A percentile compares a stretch with the other conserved stretches of the same genome.
These are phyloP conservation scores for Leccinum disarticulatum DNA, from an alignment of 768 basidiomycete genomes.

Conservation along the genomic window DNA sequence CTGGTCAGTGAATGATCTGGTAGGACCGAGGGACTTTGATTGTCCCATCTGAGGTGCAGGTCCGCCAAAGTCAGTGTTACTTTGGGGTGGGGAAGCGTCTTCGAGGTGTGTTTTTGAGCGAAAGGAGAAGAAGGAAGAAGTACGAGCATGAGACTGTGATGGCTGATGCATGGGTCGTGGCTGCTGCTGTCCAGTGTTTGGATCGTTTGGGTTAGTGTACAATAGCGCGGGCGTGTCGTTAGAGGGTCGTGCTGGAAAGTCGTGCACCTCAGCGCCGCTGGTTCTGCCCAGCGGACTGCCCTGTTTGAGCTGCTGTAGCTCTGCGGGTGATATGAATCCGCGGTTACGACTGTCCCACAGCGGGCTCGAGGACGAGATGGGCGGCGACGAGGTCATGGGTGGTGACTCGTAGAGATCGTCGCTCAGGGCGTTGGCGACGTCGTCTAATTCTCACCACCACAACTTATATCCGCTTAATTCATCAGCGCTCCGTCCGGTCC, in stretches of 20 bases:
- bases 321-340: conserved; percentile 35
- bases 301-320: conserved; percentile 35
- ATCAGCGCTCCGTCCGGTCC: not conserved
- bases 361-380: conserved; percentile 31
- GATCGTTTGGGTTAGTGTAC: conserved; percentile 19
- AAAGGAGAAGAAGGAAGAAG: conserved; percentile 69
- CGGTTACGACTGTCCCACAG: conserved; percentile 38
- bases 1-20: conserved; percentile 20
- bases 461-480: not conserved
- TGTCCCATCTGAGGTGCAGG: conserved; percentile 33
- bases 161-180: conserved; percentile 28
- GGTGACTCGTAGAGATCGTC: conserved; percentile 6
- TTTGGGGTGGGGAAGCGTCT: conserved; percentile 17
- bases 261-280: conserved; percentile 29
- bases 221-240: conserved; percentile 15
- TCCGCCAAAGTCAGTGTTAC: conserved; percentile 19
- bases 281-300: conserved; percentile 28
- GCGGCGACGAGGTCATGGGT: not conserved
- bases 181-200: conserved; percentile 13
- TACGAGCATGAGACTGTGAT: conserved; percentile 45
- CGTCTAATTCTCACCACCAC: not conserved
- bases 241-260: conserved; percentile 31
- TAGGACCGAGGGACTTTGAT: conserved; percentile 33
- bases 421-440: not conserved
- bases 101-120: conserved; percentile 38